phyloP scores from a whole-genome alignment of 2,329 filamentous ascomycete species.

The Hypoxylon sp. region DNA sequence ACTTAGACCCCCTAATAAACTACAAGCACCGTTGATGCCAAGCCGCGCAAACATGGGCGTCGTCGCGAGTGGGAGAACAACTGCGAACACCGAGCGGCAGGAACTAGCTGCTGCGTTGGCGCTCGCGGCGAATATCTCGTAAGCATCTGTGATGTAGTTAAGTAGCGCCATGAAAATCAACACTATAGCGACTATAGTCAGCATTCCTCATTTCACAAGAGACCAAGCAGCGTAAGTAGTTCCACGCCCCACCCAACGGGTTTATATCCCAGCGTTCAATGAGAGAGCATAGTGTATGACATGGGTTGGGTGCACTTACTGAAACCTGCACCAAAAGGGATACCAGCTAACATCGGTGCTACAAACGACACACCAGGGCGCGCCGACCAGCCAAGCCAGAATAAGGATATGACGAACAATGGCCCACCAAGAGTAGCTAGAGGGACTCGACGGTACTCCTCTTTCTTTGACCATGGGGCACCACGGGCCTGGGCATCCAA shows the following conservation, averaged over 20 bases:
- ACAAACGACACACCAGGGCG: constrained; percentile 64
- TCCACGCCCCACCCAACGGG: background rate
- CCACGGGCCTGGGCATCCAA: constrained; percentile 64
- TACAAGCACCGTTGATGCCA: constrained; percentile 65
- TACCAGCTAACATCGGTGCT: constrained; percentile 71
- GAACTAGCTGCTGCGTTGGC: constrained; percentile 68
- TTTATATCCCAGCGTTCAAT: background rate
- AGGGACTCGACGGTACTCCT: constrained; percentile 79
- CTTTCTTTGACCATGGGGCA: constrained; percentile 71
- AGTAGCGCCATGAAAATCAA: constrained; percentile 74
- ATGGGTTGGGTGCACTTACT: constrained; percentile 41
- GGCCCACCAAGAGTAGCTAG: constrained; percentile 80
- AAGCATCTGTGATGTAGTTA: constrained; percentile 77
- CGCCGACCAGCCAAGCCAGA: constrained; percentile 75
- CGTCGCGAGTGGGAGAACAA: constrained; percentile 70
- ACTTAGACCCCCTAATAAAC: constrained; percentile 66
- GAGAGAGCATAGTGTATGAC: background rate
- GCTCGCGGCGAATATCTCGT: constrained; percentile 73
- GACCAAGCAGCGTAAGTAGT: background rate
- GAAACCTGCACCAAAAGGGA: constrained; percentile 74
- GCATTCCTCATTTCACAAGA: background rate
- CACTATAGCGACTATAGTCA: constrained; percentile 47
- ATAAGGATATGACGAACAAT: constrained; percentile 68
- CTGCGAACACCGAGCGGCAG: constrained; percentile 65
- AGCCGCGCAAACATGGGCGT: constrained; percentile 64